phyloP scores from a whole-genome alignment of 2,329 filamentous ascomycete species.

The Rachicladosporium sp. region DNA sequence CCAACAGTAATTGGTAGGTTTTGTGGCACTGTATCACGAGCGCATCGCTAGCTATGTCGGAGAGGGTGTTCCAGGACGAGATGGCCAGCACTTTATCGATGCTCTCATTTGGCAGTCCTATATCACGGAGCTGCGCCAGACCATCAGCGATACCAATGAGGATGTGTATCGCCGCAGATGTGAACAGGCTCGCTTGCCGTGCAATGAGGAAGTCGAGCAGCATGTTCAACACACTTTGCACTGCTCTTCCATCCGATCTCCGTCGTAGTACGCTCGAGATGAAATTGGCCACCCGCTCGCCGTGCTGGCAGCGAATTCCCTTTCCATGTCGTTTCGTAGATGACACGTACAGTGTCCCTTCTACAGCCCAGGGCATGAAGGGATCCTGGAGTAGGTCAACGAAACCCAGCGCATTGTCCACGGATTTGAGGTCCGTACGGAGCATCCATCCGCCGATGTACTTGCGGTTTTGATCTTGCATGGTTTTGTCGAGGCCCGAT shows the following conservation, averaged over 20 bases:
- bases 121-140: slow-evolving; percentile 9
- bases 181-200: slow-evolving; percentile 26
- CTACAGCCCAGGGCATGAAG: slow-evolving; percentile 36
- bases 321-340: slow-evolving; percentile 22
- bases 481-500: slow-evolving; percentile 27
- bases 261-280: slow-evolving; percentile 21
- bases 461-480: slow-evolving; percentile 36
- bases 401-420: slow-evolving; percentile 15
- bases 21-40: slow-evolving; percentile 19
- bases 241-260: slow-evolving; percentile 10
- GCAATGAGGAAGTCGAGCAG: slow-evolving; percentile 15
- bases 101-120: slow-evolving; percentile 14
- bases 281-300: slow-evolving; percentile 26
- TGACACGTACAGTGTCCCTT: slow-evolving; percentile 32
- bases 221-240: slow-evolving; percentile 20
- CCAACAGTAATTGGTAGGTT: slow-evolving; percentile 8
- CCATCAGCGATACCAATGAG: slow-evolving; percentile 30
- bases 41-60: slow-evolving; percentile 32
- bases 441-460: slow-evolving; percentile 35
- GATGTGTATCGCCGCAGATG: slow-evolving; percentile 30
- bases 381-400: slow-evolving; percentile 26
- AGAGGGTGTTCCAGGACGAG: slow-evolving; percentile 26
- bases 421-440: slow-evolving; percentile 14
- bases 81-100: slow-evolving; percentile 25
- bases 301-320: slow-evolving; percentile 27